Evolutionary conservation across 306 rosid species (phyloP).

Genomic region (Prunus campanulata): DNA sequence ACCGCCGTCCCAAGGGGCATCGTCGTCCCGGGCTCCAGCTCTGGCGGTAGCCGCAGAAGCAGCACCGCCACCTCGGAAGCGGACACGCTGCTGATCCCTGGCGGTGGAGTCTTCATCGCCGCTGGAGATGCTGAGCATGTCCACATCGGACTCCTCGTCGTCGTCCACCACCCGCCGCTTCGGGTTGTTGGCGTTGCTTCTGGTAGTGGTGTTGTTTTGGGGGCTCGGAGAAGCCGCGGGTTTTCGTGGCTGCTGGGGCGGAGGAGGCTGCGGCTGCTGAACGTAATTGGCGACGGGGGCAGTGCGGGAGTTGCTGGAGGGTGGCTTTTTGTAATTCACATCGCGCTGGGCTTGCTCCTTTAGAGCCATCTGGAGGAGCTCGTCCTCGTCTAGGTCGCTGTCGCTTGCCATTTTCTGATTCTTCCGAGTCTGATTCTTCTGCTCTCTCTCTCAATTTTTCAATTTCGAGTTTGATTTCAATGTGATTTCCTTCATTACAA

Average conservation of each 20-base stretch:
- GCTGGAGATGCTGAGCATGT: conserved; percentile 97
- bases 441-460: neutral
- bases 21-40: conserved; percentile 46
- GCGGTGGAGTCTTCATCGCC: conserved; percentile 77
- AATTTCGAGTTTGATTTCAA: neutral
- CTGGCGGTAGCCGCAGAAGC: conserved; percentile 29
- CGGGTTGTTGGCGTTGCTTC: conserved; percentile 1
- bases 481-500: too few species aligned
- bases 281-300: conserved; percentile 90
- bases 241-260: neutral
- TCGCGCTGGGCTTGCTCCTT: conserved; percentile 87
- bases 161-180: conserved; percentile 52
- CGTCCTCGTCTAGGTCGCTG: conserved; percentile 75
- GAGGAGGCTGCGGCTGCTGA: conserved; percentile 34
- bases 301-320: conserved; percentile 36
- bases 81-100: conserved; percentile 27
- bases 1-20: conserved; percentile 80
- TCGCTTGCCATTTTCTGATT: conserved; percentile 70
- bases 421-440: neutral
- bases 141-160: conserved; percentile 93
- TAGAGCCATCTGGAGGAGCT: conserved; percentile 91
- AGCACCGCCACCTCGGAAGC: conserved; percentile 24
- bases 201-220: neutral
- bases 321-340: conserved; percentile 57
- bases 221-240: conserved; percentile 2